phyloP scores from a whole-genome alignment of 1,284 basidiomycete genomes.

The Ustilago curta region DNA sequence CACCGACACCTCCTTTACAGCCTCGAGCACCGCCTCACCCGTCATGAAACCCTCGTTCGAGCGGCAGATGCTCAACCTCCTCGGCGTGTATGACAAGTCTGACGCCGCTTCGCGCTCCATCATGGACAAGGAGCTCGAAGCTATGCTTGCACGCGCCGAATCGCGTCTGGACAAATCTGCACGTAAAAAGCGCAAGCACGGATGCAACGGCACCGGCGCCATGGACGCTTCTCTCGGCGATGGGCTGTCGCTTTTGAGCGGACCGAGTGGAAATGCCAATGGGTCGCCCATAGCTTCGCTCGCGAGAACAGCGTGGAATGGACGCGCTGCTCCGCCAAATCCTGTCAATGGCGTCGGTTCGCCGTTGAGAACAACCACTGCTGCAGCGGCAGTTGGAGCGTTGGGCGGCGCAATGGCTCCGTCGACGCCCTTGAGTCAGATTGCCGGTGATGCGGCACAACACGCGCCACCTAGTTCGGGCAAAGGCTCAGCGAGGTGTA shows the following conservation, averaged over 20 bases:
- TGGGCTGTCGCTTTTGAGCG: neutral
- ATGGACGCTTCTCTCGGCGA: neutral
- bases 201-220: constrained; percentile 5
- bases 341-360: constrained; percentile 14
- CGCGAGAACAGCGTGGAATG: constrained; percentile 23
- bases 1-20: constrained; percentile 4
- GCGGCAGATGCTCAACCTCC: constrained; percentile 38
- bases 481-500: constrained; percentile 43
- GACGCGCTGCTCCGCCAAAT: neutral
- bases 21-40: neutral
- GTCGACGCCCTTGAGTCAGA: constrained; percentile 14
- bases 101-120: constrained; percentile 18
- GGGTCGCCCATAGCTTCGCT: constrained; percentile 9
- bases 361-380: constrained; percentile 8
- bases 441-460: constrained; percentile 5
- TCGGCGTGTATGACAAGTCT: constrained; percentile 33
- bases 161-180: constrained; percentile 14
- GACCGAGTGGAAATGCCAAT: too few relatives aligned
- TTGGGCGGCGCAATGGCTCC: neutral
- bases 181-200: constrained; percentile 29
- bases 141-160: constrained; percentile 25
- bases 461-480: constrained; percentile 31
- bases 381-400: neutral
- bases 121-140: constrained; percentile 37
- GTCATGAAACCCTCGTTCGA: constrained; percentile 32